A percentile compares a stretch with the other conserved stretches of the same genome.
Conservation (phyloP, 2,329 filamentous ascomycete species). For the Paecilomyces niveus region DNA sequence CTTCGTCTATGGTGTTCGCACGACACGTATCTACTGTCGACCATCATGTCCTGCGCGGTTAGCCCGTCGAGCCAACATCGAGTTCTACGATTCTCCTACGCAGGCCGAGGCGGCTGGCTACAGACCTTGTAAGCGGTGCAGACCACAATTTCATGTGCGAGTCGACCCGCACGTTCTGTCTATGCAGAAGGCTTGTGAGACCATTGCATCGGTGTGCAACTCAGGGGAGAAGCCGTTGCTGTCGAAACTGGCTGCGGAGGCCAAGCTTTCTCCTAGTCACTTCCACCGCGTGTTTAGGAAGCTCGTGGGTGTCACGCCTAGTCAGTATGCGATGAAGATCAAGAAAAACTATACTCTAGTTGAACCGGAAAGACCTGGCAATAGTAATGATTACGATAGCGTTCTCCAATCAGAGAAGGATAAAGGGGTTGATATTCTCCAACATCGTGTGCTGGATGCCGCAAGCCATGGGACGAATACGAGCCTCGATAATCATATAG, state of each 20-base stretch:
- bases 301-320: conserved; percentile 44
- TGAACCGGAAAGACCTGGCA: not conserved
- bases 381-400: not conserved
- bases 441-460: not conserved
- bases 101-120: conserved; percentile 46
- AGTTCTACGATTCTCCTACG: conserved; percentile 43
- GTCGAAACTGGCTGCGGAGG: conserved; percentile 40
- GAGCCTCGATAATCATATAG: not conserved
- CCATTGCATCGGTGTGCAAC: conserved; percentile 17
- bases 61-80: conserved; percentile 49
- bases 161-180: conserved; percentile 24
- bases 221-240: conserved; percentile 31
- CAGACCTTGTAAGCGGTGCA: conserved; percentile 51
- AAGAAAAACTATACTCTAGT: not conserved
- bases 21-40: conserved; percentile 51
- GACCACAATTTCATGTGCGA: conserved; percentile 32
- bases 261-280: conserved; percentile 45
- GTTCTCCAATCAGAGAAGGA: not conserved
- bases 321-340: conserved; percentile 23
- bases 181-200: conserved; percentile 24
- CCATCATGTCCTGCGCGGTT: conserved; percentile 53
- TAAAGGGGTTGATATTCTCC: not conserved
- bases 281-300: conserved; percentile 52
- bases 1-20: conserved; percentile 52
- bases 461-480: not conserved